These are phyloP conservation scores for Exophiala sp. DNA, from an alignment of 2,329 filamentous ascomycete genomes.

Conservation along the genomic window DNA sequence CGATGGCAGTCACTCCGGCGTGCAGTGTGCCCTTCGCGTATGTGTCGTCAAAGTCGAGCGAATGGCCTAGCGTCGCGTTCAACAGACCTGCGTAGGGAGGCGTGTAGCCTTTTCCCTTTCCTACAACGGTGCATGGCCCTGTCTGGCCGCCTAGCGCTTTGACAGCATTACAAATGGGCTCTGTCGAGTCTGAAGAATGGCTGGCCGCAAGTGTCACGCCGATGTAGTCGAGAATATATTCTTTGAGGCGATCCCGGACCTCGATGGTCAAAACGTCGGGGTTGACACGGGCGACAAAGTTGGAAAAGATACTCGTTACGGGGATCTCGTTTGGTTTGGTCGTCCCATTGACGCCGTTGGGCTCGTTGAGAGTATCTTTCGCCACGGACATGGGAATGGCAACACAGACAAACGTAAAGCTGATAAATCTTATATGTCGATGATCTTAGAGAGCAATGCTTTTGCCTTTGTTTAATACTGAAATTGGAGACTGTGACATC, in stretches of 20 bases:
- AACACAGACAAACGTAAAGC: not conserved
- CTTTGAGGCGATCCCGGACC: conserved; percentile 21
- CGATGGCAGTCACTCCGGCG: conserved; percentile 37
- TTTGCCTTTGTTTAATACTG: not conserved
- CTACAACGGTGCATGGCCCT: conserved; percentile 22
- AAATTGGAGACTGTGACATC: not conserved
- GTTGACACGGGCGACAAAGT: conserved; percentile 16
- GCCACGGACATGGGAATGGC: not conserved
- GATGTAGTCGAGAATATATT: conserved; percentile 27
- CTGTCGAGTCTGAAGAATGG: conserved; percentile 23
- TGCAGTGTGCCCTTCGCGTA: conserved; percentile 40
- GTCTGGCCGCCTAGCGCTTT: conserved; percentile 15
- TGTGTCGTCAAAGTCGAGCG: conserved; percentile 44
- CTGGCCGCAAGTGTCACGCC: conserved; percentile 25
- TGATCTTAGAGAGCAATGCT: too few relatives aligned
- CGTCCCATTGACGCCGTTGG: conserved; percentile 7
- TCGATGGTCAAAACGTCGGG: conserved; percentile 13
- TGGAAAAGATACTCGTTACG: conserved; percentile 19
- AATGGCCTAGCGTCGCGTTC: conserved; percentile 41
- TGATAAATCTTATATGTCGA: not conserved
- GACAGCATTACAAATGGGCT: conserved; percentile 20
- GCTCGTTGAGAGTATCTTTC: not conserved
- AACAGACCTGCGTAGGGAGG: conserved; percentile 40
- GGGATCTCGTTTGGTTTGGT: conserved; percentile 8
- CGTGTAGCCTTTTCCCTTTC: conserved; percentile 22